A percentile compares a stretch with the other conserved stretches of the same genome.
Conservation (phyloP, 2,329 filamentous ascomycete genomes). For the Aspergillus eucalypticola region DNA sequence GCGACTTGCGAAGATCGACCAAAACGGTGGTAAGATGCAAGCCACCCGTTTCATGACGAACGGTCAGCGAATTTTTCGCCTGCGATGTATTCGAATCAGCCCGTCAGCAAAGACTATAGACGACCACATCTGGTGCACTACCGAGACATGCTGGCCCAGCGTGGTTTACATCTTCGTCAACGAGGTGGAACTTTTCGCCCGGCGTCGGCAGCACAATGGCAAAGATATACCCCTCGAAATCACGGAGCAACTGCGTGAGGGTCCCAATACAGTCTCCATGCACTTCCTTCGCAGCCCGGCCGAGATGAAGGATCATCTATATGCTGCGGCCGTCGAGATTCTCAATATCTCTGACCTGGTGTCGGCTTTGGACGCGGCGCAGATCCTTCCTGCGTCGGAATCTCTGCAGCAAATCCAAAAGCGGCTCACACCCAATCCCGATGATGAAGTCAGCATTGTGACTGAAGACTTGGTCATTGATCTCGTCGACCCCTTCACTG, state of each 20-base stretch:
- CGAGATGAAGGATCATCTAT: constrained; percentile 43
- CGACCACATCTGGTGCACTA: constrained; percentile 61
- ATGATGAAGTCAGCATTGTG: constrained; percentile 65
- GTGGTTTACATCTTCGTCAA: constrained; percentile 72
- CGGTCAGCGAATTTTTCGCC: constrained; percentile 63
- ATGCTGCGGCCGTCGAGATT: constrained; percentile 69
- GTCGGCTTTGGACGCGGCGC: constrained; percentile 40
- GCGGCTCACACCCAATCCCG: constrained; percentile 42
- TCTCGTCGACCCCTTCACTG: constrained; percentile 67
- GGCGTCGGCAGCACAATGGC: constrained; percentile 70
- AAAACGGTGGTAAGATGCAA: constrained; percentile 24
- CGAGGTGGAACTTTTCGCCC: constrained; percentile 54
- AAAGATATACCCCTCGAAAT: constrained; percentile 77
- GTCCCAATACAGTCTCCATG: constrained; percentile 64
- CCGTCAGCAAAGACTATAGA: constrained; percentile 31
- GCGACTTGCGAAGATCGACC: constrained; percentile 34
- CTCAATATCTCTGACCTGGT: constrained; percentile 56
- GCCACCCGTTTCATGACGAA: constrained; percentile 43
- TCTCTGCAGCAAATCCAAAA: constrained; percentile 61
- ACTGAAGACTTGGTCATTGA: constrained; percentile 62
- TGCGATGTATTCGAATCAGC: constrained; percentile 63
- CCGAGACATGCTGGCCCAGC: constrained; percentile 70
- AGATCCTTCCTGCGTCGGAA: constrained; percentile 47
- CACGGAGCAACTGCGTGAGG: constrained; percentile 59
- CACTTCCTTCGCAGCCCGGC: constrained; percentile 44